Evolutionary conservation across 441 rosid genomes (phyloP).

Genomic region (Gossypium davidsonii): DNA sequence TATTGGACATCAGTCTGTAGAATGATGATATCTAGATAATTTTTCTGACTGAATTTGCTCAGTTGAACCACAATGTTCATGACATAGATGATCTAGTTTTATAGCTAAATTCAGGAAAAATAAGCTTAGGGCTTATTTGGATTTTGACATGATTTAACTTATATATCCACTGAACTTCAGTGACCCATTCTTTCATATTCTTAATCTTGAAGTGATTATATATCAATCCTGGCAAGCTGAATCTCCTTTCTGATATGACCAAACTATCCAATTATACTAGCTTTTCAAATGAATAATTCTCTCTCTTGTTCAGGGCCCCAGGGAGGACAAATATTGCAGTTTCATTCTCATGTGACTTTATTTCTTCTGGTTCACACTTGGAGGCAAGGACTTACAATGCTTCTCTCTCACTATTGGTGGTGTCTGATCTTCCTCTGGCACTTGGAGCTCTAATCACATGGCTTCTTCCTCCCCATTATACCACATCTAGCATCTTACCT

Average conservation of each 20-base stretch:
- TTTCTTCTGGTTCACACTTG: slow-evolving; percentile 57
- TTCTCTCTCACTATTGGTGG: slow-evolving; percentile 51
- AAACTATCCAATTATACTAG: slow-evolving; percentile 11
- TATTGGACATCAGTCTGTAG: background rate
- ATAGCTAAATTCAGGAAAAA: background rate
- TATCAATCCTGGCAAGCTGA: slow-evolving; percentile 5
- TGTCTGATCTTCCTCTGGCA: slow-evolving; percentile 82
- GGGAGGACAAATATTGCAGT: slow-evolving; percentile 63
- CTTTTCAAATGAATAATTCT: slow-evolving; percentile 23
- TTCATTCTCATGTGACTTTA: slow-evolving; percentile 78
- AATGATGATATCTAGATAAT: background rate
- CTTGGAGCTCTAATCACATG: slow-evolving; percentile 87
- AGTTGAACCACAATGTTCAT: background rate
- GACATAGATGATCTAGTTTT: background rate
- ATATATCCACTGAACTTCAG: background rate
- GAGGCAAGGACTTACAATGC: slow-evolving; percentile 64
- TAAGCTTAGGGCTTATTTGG: slow-evolving; percentile 6
- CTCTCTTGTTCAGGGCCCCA: slow-evolving; percentile 55
- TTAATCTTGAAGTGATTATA: slow-evolving; percentile 14
- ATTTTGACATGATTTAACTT: slow-evolving; percentile 3
- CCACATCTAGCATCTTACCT: slow-evolving; percentile 67
- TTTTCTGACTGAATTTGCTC: slow-evolving; percentile 1
- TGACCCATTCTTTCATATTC: slow-evolving; percentile 4
- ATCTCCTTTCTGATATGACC: slow-evolving; percentile 7
- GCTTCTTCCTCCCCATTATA: slow-evolving; percentile 88